These are phyloP conservation scores for Crithidia sp. DNA, from an alignment of 208 protist genomes.

Conservation along the genomic window DNA sequence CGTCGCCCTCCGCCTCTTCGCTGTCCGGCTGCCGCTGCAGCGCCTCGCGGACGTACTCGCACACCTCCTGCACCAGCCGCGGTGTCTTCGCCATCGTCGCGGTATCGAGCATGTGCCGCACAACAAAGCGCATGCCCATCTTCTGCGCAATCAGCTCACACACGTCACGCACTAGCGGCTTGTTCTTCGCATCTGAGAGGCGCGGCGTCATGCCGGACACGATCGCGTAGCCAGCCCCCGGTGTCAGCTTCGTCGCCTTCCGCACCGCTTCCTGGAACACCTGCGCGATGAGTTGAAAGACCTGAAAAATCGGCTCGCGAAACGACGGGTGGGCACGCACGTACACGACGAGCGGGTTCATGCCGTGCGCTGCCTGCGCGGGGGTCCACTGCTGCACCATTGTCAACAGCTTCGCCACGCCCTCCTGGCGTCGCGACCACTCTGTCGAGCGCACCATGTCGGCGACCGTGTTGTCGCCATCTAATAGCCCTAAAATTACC, in stretches of 20 bases:
- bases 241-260: constrained; percentile 43
- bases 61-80: constrained; percentile 75
- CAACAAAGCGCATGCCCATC: constrained; percentile 64
- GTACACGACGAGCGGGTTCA: constrained; percentile 71
- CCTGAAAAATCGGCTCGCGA: constrained; percentile 81
- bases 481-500: constrained; percentile 64
- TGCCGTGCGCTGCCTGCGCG: constrained; percentile 43
- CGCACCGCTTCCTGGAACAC: constrained; percentile 48
- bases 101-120: constrained; percentile 67
- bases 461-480: constrained; percentile 59
- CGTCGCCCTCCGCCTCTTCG: constrained; percentile 27
- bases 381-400: constrained; percentile 65
- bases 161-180: constrained; percentile 51
- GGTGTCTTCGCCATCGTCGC: constrained; percentile 59
- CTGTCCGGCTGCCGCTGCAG: constrained; percentile 30
- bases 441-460: constrained; percentile 76
- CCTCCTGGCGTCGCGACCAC: constrained; percentile 72
- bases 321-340: constrained; percentile 70
- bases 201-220: constrained; percentile 64
- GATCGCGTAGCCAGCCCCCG: constrained; percentile 69
- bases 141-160: constrained; percentile 43
- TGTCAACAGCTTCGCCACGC: constrained; percentile 54
- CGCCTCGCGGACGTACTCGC: constrained; percentile 62
- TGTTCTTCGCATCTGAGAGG: constrained; percentile 80
- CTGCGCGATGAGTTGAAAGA: constrained; percentile 54